Evolutionary conservation across 2,329 filamentous ascomycete species (phyloP).

Genomic region (Pseudocercospora fijiensis): DNA sequence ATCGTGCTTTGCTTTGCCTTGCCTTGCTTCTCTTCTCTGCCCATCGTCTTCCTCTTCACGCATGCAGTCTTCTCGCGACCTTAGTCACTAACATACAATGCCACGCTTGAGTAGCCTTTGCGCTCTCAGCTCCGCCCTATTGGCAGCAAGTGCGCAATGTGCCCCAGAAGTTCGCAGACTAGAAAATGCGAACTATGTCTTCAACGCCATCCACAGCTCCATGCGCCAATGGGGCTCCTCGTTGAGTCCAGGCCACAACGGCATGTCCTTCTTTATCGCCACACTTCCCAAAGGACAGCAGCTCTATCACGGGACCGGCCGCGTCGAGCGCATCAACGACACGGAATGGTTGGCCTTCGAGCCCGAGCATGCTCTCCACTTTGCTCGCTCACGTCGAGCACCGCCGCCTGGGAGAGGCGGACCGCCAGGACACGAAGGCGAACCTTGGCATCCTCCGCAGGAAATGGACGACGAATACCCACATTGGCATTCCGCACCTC

Average conservation of each 20-base stretch:
- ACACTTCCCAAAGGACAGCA: slow-evolving; percentile 63
- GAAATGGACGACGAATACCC: neutral
- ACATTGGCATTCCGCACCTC: neutral
- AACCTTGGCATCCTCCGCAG: slow-evolving; percentile 16
- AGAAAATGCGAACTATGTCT: slow-evolving; percentile 49
- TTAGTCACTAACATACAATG: neutral
- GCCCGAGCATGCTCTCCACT: slow-evolving; percentile 68
- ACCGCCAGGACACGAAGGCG: slow-evolving; percentile 6
- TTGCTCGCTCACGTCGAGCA: slow-evolving; percentile 49
- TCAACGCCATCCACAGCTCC: slow-evolving; percentile 70
- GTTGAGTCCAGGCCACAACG: slow-evolving; percentile 63
- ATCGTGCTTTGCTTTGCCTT: neutral
- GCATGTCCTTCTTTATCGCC: slow-evolving; percentile 68
- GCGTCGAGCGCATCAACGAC: slow-evolving; percentile 49
- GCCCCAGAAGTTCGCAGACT: neutral
- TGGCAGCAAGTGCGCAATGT: neutral
- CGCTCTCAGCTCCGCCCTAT: neutral
- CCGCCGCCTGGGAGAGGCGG: slow-evolving; percentile 19
- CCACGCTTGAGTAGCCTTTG: neutral
- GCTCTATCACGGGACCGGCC: slow-evolving; percentile 64
- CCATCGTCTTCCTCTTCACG: neutral
- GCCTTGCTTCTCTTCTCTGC: too few species aligned
- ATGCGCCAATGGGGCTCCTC: slow-evolving; percentile 74
- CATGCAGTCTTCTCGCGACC: neutral
- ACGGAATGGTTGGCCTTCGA: slow-evolving; percentile 76